Evolutionary conservation across 352 stramenopile genomes (phyloP), one percentile per base, ranked within the genome.

Genomic region (Blastocystis sp.): DNA sequence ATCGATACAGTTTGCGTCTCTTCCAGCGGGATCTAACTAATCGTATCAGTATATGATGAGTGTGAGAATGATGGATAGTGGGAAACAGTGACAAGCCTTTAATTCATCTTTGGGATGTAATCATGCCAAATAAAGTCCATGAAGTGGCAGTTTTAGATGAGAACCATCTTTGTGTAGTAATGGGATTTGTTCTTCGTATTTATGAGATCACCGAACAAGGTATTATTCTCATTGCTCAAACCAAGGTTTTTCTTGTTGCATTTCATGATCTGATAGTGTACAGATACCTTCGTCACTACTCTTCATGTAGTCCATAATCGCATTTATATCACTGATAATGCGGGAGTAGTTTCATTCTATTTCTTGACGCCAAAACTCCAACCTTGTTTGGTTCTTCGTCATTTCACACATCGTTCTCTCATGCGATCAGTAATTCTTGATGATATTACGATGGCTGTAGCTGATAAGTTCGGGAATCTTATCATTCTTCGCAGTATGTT

Each of bases 391-490:
- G 30, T 84, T 11, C 73, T 84, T 33, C 73, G 73, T 0, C 73
- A 84, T 37, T 33, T 66, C 24, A 84, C 73, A 35, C 22, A 84
- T 42, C 73, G 73, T 19, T 84, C 73, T 22, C n/a, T 84, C 15
- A 58, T 84, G 53, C 73, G 73, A n/a, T 53, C 44, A 2, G 57
- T 53, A 22, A 51, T 84, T 22, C 44, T 84, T 15, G 73, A 89
- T 40, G 53, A 76, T 37, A 37, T 76, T 40, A 79, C 77, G 0
- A 27, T 89, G 19, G 62, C 44, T 6, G 75, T 76, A 44, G 88
- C 75, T 44, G 53, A 70, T 42, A 91, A 91, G 62, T 91, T 90
- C 62, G 80, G 66, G 56, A 69, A 68, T 42, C 27, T 84, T 2
- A 54, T 84, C n/a, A 27, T 84, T 19, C 59, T 66, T 19, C 73